Evolutionary conservation across 2,329 filamentous ascomycete species (phyloP), one percentile per base, ranked within the genome.

Genomic region (Xylariomycetidae sp.): DNA sequence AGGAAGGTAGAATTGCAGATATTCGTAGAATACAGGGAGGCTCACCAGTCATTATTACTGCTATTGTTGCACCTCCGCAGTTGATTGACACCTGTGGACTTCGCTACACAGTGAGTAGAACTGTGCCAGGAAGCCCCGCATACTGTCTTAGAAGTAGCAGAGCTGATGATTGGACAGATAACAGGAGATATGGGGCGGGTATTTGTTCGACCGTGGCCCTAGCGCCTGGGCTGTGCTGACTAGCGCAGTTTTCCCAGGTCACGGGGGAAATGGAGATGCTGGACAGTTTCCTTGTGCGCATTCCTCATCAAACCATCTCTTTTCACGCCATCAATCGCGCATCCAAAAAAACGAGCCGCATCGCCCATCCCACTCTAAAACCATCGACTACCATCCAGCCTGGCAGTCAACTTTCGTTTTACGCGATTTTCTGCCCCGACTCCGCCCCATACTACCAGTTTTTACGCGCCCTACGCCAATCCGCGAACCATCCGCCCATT

Each of bases 311-410:
- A 54, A 53, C 51, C 51, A 54, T 49, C 50, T 52, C 49, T 48
- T 50, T 51, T 51, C 54, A 57, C 63, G 62, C 64, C 64, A 65
- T 62, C 64, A 61, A 64, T 61, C 72, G 71, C 72, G 72, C 72
- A 77, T 76, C 70, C 49, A 54, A 62, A 69, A 74, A 73, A 73
- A 70, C 49, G 52, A 57, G 52, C 53, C 53, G 52, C 52, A 73
- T 74, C 72, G 66, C 70, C 69, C 69, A 65, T 70, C 68, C 69
- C 62, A 67, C 66, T 69, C 66, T 66, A 67, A 68, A 70, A 69
- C 61, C 71, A 77, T 77, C 72, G 62, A 69, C 62, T 63, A 58
- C 66, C 70, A 75, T 76, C 71, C 62, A 59, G 60, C 69, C 63
- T 67, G 59, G 58, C 63, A 63, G 63, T 65, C 61, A 66, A 64